A percentile compares a stretch with the other conserved stretches of the same genome.
Conservation (phyloP, 1,284 basidiomycete genomes). For the Apiotrichum mycotoxinovorans region DNA sequence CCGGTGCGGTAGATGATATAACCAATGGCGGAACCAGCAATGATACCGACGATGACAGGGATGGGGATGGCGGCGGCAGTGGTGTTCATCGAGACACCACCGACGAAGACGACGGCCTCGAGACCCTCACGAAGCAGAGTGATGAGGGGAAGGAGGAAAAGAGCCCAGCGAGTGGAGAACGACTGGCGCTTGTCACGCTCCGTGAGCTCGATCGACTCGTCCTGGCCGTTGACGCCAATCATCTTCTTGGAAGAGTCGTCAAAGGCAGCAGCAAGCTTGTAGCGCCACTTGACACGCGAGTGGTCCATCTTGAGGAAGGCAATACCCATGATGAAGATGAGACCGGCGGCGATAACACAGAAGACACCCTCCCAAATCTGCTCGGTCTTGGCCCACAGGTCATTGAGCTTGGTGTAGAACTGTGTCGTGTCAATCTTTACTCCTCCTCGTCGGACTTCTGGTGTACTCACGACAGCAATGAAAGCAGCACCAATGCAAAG, state of each 20-base stretch:
- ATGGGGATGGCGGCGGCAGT: conserved; percentile 80
- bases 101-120: conserved; percentile 89
- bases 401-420: conserved; percentile 56
- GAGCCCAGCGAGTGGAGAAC: conserved; percentile 67
- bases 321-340: conserved; percentile 78
- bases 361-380: conserved; percentile 65
- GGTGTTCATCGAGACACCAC: conserved; percentile 80
- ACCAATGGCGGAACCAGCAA: conserved; percentile 66
- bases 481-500: conserved; percentile 60
- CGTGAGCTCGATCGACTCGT: conserved; percentile 41
- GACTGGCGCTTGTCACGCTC: conserved; percentile 48
- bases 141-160: conserved; percentile 82
- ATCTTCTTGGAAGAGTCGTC: conserved; percentile 36
- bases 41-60: conserved; percentile 75
- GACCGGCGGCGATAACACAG: conserved; percentile 69
- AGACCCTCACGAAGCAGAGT: conserved; percentile 85
- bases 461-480: conserved; percentile 52
- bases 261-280: conserved; percentile 79
- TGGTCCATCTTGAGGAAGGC: conserved; percentile 63
- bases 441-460: neutral
- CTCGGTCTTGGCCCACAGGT: conserved; percentile 54
- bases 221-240: conserved; percentile 2
- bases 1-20: conserved; percentile 51
- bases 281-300: conserved; percentile 82
- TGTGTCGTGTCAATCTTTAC: conserved; percentile 10